Base-by-base conservation (phyloP, 768 basidiomycete species). In the Russula emetica region DNA sequence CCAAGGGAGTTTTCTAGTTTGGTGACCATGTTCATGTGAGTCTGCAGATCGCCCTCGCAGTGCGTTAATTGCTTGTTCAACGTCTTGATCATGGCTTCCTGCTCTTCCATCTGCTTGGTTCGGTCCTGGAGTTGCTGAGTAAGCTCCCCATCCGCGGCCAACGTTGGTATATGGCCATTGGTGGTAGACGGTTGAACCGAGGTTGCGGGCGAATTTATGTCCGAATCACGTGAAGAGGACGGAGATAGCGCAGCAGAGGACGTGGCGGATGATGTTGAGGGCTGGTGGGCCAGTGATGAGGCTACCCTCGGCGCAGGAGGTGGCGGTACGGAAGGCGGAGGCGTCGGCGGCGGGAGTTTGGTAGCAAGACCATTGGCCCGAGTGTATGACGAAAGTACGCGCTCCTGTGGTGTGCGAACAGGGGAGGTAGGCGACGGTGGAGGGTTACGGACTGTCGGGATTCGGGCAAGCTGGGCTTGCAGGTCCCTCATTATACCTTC, bases 51-150 rank as follows among this genome's bases (percentile, higher is more conserved):
- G 66, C 82, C 84, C 76, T 97, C 94, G 71, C 92, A 94, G 73
- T 96, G 94, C n/a, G 85, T 86, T 54, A 97, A 74, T 74, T 94
- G 93, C 74, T 96, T 94, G 75, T 94, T 94, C 66, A 97, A 82
- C 26, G 90, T 94, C 76, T 92, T 90, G 77, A 96, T 92, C 88
- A 93, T 94, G 56, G 81, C 83, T 69, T 92, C 89, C 72, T 92
- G 89, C 77, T 95, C 93, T 14, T 85, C 89, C 42, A 94, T 76
- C 52, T 83, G 85, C 70, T 87, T 89, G 22, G 82, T 74, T 74
- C 90, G 90, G 65, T 89, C 84, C 70, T 91, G 90, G 9, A 94
- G 69, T 70, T 83, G 84, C 49, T 74, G 77, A 2, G 75, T 68
- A 6, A 82, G 62, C 74, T 91, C 92, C 50, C 77, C 62, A 69